These are phyloP conservation scores for Aspergillus egyptiacus DNA, from an alignment of 495 filamentous ascomycete genomes.

Conservation along the genomic window DNA sequence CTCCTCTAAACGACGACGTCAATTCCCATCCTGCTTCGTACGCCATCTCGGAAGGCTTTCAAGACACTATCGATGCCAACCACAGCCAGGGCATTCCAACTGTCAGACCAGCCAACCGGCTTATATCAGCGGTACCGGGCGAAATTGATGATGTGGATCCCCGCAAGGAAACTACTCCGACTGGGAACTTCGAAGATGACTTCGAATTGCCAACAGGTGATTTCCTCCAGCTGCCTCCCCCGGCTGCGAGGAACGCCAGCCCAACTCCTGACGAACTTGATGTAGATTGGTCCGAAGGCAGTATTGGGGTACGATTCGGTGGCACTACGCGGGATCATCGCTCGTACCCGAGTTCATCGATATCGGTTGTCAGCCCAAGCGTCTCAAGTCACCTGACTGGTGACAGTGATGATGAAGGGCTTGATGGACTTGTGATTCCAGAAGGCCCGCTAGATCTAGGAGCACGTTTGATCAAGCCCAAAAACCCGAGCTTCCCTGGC, in stretches of 20 bases:
- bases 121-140: conserved; percentile 45
- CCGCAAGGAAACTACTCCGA: conserved; percentile 31
- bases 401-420: conserved; percentile 91
- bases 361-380: conserved; percentile 84
- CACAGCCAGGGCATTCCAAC: conserved; percentile 61
- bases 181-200: conserved; percentile 71
- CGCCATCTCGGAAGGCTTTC: conserved; percentile 50
- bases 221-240: conserved; percentile 53
- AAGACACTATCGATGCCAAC: conserved; percentile 55
- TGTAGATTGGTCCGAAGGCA: conserved; percentile 84
- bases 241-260: conserved; percentile 51
- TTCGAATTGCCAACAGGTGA: conserved; percentile 64
- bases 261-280: conserved; percentile 69
- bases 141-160: neutral
- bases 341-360: conserved; percentile 76
- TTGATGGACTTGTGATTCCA: conserved; percentile 80
- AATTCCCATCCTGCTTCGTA: conserved; percentile 21
- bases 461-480: conserved; percentile 64
- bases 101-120: conserved; percentile 61
- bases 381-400: conserved; percentile 80
- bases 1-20: conserved; percentile 27
- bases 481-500: conserved; percentile 47
- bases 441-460: conserved; percentile 75
- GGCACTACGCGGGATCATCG: conserved; percentile 71
- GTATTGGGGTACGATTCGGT: conserved; percentile 79